These are phyloP conservation scores for Macrolepiota albuminosa DNA, from an alignment of 768 basidiomycete genomes.

Conservation along the genomic window DNA sequence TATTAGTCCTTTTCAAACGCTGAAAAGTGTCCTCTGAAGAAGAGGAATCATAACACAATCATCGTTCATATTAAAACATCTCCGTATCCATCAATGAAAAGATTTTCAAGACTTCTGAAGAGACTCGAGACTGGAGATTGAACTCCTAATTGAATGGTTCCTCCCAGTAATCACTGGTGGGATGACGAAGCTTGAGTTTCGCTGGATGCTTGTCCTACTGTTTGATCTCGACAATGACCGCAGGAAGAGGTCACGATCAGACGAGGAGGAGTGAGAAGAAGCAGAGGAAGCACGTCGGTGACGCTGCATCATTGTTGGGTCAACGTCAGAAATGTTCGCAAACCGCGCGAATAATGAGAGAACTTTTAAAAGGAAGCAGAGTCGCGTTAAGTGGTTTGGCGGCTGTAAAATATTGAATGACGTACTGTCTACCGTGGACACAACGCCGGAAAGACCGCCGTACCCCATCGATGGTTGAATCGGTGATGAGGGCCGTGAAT, in stretches of 20 bases:
- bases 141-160: conserved; percentile 12
- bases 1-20: neutral
- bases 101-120: conserved; percentile 6
- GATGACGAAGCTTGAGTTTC: conserved; percentile 29
- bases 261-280: conserved; percentile 51
- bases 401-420: conserved; percentile 5
- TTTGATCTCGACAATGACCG: conserved; percentile 41
- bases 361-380: conserved; percentile 40
- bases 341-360: conserved; percentile 75
- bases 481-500: conserved; percentile 50
- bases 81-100: neutral
- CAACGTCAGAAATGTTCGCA: conserved; percentile 68
- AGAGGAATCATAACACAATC: neutral
- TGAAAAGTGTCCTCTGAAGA: neutral
- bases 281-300: conserved; percentile 75
- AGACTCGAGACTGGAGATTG: conserved; percentile 18
- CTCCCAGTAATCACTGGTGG: conserved; percentile 23
- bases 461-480: conserved; percentile 35
- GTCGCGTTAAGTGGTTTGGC: neutral
- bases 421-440: conserved; percentile 79
- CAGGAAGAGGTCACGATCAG: conserved; percentile 34
- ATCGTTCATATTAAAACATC: neutral
- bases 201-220: conserved; percentile 31
- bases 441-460: conserved; percentile 64
- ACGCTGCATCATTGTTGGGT: conserved; percentile 74